These are phyloP conservation scores for Hemileia vastatrix DNA, from an alignment of 1,284 basidiomycete species.

Conservation along the genomic window DNA sequence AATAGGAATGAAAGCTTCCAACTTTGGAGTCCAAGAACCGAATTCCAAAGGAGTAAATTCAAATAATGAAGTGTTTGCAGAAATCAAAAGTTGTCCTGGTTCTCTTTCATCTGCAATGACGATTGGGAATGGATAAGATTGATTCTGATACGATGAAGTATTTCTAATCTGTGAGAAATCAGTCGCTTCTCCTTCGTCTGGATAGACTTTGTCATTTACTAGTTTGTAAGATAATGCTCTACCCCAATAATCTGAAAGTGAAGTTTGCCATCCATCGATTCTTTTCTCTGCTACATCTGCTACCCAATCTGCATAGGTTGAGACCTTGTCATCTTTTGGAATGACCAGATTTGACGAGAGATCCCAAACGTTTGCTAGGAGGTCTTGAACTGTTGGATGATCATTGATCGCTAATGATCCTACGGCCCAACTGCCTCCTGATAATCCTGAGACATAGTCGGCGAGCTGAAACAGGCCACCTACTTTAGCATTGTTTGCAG, in stretches of 20 bases:
- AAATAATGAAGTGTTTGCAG: constrained; percentile 47
- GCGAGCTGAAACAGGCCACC: constrained; percentile 21
- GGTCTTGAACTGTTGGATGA: constrained; percentile 12
- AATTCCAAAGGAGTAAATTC: constrained; percentile 50
- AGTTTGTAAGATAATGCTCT: constrained; percentile 13
- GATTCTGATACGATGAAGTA: constrained; percentile 30
- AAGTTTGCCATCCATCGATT: constrained; percentile 39
- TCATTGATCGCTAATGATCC: constrained; percentile 35
- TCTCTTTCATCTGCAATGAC: constrained; percentile 50
- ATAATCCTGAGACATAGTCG: constrained; percentile 21
- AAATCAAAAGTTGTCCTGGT: constrained; percentile 45
- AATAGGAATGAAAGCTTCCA: constrained; percentile 26
- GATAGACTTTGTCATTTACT: too few relatives aligned
- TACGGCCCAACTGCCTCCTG: constrained; percentile 39
- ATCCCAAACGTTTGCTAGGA: constrained; percentile 43
- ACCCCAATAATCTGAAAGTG: constrained; percentile 33
- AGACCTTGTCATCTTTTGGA: constrained; percentile 44
- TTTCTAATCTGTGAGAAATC: constrained; percentile 20
- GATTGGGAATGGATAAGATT: constrained; percentile 44
- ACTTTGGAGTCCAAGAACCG: constrained; percentile 47
- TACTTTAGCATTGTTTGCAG: constrained; percentile 13
- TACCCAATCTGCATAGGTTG: constrained; percentile 46
- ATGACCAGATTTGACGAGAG: constrained; percentile 47
- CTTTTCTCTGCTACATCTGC: constrained; percentile 42
- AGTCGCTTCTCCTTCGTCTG: neutral